A percentile compares a stretch with the other conserved stretches of the same genome.
phyloP scores from a whole-genome alignment of 257 asterid species.

The Solanum pennellii region DNA sequence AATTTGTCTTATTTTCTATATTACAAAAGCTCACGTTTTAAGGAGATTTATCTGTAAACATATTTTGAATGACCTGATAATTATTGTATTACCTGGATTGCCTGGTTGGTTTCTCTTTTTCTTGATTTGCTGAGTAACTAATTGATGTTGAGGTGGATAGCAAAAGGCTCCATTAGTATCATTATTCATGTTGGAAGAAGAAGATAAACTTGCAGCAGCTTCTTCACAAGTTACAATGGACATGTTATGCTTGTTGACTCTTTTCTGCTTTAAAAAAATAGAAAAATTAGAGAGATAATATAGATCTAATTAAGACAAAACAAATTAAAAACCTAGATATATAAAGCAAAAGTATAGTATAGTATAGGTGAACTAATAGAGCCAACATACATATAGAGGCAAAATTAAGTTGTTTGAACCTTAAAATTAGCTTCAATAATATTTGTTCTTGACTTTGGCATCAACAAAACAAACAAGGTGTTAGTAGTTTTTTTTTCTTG shows the following conservation, averaged over 20 bases:
- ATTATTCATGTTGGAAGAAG: conserved; percentile 46
- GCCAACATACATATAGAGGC: neutral
- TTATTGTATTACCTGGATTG: conserved; percentile 53
- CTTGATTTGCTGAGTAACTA: conserved; percentile 33
- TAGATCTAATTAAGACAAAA: conserved; percentile 39
- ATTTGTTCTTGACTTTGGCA: neutral
- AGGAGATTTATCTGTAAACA: neutral
- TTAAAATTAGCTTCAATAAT: neutral
- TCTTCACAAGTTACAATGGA: conserved; percentile 76
- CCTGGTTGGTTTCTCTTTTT: conserved; percentile 86
- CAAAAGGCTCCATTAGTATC: conserved; percentile 12
- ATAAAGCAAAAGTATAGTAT: conserved; percentile 9
- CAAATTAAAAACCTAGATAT: neutral
- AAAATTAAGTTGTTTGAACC: neutral
- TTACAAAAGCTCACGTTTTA: neutral
- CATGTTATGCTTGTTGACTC: conserved; percentile 18
- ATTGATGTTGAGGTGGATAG: conserved; percentile 15
- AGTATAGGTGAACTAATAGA: conserved; percentile 17
- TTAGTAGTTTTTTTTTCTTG: conserved; percentile 14
- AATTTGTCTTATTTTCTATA: neutral
- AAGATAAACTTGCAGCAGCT: conserved; percentile 57
- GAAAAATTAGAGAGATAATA: neutral
- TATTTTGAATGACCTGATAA: neutral
- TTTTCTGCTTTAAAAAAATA: neutral
- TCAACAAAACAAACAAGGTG: neutral